These are phyloP conservation scores for Penicillium janthinellum DNA, from an alignment of 2,329 filamentous ascomycete species.

Conservation along the genomic window DNA sequence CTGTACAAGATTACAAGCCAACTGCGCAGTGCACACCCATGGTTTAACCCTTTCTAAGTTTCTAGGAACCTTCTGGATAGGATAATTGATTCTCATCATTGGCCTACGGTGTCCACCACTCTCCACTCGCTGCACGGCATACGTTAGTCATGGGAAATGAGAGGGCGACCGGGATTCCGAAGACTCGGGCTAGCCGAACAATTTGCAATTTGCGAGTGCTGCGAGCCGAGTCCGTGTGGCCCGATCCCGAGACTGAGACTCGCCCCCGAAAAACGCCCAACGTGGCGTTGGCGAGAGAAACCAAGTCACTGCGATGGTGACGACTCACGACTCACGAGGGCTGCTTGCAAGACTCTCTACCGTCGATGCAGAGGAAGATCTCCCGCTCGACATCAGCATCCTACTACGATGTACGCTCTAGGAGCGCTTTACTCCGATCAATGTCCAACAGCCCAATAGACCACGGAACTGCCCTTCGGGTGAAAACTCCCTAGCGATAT, in stretches of 20 bases:
- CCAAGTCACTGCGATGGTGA: background rate
- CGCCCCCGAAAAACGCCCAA: background rate
- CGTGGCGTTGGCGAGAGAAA: background rate
- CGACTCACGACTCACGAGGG: background rate
- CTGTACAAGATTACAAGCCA: background rate
- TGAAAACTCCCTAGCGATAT: background rate
- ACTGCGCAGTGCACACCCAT: background rate
- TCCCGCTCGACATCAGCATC: background rate
- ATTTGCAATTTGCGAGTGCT: background rate
- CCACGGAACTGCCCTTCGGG: background rate
- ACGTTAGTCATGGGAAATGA: slow-evolving; percentile 7
- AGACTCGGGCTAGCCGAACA: slow-evolving; percentile 8
- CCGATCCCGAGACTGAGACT: slow-evolving; percentile 6
- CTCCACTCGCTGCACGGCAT: background rate
- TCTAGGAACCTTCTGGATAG: background rate
- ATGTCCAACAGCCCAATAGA: background rate
- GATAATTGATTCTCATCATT: background rate
- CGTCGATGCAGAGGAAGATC: no score
- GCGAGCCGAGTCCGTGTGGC: slow-evolving; percentile 10
- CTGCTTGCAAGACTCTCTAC: no score
- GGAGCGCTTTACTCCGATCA: background rate
- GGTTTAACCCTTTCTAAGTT: background rate
- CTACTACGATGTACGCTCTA: background rate
- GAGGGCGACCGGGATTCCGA: slow-evolving; percentile 13
- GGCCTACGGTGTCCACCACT: background rate